phyloP scores from a whole-genome alignment of 1,284 basidiomycete species.

The Trichosporon inkin region DNA sequence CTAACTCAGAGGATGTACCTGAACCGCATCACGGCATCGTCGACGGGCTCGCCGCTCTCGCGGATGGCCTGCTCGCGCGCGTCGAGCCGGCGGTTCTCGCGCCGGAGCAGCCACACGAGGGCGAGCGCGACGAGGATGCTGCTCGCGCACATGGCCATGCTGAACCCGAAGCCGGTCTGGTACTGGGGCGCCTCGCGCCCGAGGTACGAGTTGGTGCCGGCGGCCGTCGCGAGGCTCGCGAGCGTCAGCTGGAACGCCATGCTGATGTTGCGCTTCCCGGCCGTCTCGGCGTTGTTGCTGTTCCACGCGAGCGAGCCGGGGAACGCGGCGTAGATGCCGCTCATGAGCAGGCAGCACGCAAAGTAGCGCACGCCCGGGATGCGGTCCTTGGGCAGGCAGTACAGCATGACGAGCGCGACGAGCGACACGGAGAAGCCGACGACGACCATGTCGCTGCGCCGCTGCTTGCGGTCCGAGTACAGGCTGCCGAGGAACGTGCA shows the following conservation, averaged over 20 bases:
- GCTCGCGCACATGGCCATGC: conserved; percentile 20
- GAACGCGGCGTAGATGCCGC: conserved; percentile 16
- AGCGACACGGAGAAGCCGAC: conserved; percentile 26
- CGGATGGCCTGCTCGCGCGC: background rate
- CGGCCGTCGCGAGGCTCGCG: conserved; percentile 19
- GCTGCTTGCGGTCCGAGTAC: conserved; percentile 21
- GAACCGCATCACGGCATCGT: background rate
- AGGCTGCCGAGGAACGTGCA: conserved; percentile 16
- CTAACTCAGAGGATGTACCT: conserved; percentile 9
- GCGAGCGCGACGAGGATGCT: conserved; percentile 11
- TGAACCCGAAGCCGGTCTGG: conserved; percentile 18
- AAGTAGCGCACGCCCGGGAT: conserved; percentile 24
- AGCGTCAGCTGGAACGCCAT: conserved; percentile 24
- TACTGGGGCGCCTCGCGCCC: conserved; percentile 18
- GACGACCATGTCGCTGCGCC: conserved; percentile 22
- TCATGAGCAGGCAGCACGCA: conserved; percentile 16
- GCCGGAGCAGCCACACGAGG: conserved; percentile 12
- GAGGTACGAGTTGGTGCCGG: conserved; percentile 28
- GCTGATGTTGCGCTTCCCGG: conserved; percentile 26
- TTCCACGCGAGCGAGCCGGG: conserved; percentile 20
- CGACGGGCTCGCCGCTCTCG: background rate
- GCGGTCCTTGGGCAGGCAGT: conserved; percentile 24
- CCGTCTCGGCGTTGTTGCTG: conserved; percentile 23
- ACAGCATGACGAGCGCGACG: conserved; percentile 27
- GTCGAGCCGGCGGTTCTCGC: conserved; percentile 14